These are phyloP conservation scores for Ambrosia hybrid DNA, from an alignment of 140 eudicot species.

Conservation along the genomic window DNA sequence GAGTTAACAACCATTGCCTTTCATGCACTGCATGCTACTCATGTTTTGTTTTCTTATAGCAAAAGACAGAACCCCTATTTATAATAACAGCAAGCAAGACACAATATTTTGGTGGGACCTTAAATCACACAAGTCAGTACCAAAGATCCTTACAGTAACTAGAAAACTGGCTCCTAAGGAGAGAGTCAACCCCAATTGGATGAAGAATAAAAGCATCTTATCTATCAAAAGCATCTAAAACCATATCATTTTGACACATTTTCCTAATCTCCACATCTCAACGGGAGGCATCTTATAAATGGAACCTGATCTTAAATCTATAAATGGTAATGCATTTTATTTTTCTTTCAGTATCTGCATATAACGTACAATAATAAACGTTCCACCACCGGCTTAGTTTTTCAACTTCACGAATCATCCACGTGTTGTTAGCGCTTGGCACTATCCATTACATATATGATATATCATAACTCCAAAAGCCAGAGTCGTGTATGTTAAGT, in stretches of 20 bases:
- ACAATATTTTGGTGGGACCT: constrained; percentile 39
- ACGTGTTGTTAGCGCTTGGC: constrained; percentile 8
- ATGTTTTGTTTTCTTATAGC: constrained; percentile 13
- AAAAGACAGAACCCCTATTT: constrained; percentile 21
- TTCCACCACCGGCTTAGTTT: constrained; percentile 2
- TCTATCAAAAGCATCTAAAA: constrained; percentile 35
- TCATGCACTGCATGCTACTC: constrained; percentile 22
- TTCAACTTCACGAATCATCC: constrained; percentile 24
- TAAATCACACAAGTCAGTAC: constrained; percentile 29
- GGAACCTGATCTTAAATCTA: constrained; percentile 41
- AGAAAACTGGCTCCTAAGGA: constrained; percentile 28
- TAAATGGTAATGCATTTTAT: not conserved
- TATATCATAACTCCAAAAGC: constrained; percentile 12
- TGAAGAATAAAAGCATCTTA: constrained; percentile 43
- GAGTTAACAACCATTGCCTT: constrained; percentile 53
- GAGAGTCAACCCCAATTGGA: constrained; percentile 40
- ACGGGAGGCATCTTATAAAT: constrained; percentile 18
- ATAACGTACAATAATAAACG: constrained; percentile 18
- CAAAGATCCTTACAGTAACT: constrained; percentile 26
- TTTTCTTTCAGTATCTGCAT: constrained; percentile 7
- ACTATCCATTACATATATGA: not conserved
- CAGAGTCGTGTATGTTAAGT: constrained; percentile 6
- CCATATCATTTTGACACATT: constrained; percentile 40
- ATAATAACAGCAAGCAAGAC: constrained; percentile 33
- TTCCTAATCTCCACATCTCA: constrained; percentile 40